Conservation (phyloP, 1,284 basidiomycete species). For the Schizophyllum commune region DNA sequence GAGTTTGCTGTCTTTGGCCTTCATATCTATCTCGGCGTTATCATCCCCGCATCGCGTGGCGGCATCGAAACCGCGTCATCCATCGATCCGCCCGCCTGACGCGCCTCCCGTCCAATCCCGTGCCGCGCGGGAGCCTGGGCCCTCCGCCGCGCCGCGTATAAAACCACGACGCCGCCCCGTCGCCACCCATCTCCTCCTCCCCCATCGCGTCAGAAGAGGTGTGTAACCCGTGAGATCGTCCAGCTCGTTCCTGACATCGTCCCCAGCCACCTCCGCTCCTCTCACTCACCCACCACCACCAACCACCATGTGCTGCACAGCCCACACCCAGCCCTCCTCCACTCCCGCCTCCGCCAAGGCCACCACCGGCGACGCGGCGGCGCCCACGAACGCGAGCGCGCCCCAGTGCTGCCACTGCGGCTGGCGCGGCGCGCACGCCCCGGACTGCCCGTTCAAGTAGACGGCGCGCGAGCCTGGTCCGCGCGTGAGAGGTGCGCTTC, state of each 20-base stretch:
- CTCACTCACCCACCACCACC: neutral
- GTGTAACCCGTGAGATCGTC: neutral
- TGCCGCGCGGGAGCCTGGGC: neutral
- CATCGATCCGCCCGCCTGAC: neutral
- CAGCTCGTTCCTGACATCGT: neutral
- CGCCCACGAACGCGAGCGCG: slow-evolving; percentile 3
- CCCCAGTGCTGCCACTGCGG: slow-evolving; percentile 11
- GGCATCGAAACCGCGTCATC: neutral
- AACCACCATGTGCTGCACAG: neutral
- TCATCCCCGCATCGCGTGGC: neutral
- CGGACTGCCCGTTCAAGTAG: slow-evolving; percentile 5
- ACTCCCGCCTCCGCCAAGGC: no score
- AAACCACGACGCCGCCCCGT: neutral
- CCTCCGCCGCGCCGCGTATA: neutral
- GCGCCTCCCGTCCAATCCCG: neutral
- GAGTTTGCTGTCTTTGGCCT: neutral
- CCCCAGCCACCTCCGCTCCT: neutral
- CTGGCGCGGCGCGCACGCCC: slow-evolving; percentile 6
- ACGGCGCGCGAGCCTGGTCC: neutral
- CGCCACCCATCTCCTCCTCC: neutral
- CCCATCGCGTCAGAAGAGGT: neutral
- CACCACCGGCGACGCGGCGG: neutral
- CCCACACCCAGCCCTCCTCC: neutral
- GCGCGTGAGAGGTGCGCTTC: neutral
- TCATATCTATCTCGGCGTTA: neutral